Conservation (phyloP, 2,329 filamentous ascomycete genomes). For the Colletotrichum salicis region DNA sequence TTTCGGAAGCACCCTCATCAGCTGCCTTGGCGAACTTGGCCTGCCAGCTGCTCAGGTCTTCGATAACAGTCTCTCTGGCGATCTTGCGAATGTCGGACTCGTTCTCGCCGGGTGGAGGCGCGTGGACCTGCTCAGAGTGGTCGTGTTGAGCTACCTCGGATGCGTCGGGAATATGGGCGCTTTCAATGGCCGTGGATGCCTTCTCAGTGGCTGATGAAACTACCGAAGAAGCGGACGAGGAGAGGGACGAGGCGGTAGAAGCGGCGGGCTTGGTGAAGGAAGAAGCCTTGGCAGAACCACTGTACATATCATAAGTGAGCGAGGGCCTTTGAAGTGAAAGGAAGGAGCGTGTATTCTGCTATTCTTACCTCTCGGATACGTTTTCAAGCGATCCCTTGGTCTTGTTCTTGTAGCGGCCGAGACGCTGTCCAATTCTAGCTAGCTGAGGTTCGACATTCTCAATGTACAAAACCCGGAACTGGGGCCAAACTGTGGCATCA, state of each 20-base stretch:
- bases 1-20: slow-evolving; percentile 79
- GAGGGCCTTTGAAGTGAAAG: too few species aligned
- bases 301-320: neutral
- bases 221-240: slow-evolving; percentile 43
- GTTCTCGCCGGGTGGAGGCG: slow-evolving; percentile 57
- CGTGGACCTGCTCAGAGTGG: slow-evolving; percentile 46
- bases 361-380: slow-evolving; percentile 44
- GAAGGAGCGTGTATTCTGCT: slow-evolving; percentile 16
- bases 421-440: slow-evolving; percentile 87
- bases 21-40: slow-evolving; percentile 86
- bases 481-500: slow-evolving; percentile 82
- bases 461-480: slow-evolving; percentile 81
- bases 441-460: slow-evolving; percentile 97
- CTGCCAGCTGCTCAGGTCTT: slow-evolving; percentile 88
- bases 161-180: slow-evolving; percentile 34
- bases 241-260: slow-evolving; percentile 40
- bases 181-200: slow-evolving; percentile 32
- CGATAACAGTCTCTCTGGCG: slow-evolving; percentile 74
- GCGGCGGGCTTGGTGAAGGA: slow-evolving; percentile 53
- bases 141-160: slow-evolving; percentile 36
- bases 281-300: slow-evolving; percentile 45
- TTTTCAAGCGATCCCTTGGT: slow-evolving; percentile 48
- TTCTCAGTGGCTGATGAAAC: slow-evolving; percentile 39
- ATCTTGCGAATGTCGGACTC: slow-evolving; percentile 67
- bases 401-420: slow-evolving; percentile 77